These are phyloP conservation scores for Kitagawia praeruptora DNA, from an alignment of 129 eudicot species.

Conservation along the genomic window DNA sequence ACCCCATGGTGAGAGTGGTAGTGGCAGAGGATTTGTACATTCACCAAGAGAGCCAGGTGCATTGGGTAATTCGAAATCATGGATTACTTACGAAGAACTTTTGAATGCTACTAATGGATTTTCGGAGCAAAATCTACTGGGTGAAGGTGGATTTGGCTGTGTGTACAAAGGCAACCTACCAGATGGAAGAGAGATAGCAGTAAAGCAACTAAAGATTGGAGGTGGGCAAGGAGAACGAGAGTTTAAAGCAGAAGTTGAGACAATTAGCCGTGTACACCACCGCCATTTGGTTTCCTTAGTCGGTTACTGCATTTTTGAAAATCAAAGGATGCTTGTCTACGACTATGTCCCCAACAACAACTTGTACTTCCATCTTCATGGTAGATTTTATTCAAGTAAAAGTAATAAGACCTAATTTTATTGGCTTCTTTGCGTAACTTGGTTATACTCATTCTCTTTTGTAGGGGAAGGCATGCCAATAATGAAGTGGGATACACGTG, in stretches of 20 bases:
- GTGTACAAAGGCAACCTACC: conserved; percentile 72
- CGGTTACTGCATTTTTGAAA: conserved; percentile 74
- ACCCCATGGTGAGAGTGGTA: conserved; percentile 31
- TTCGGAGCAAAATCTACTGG: conserved; percentile 55
- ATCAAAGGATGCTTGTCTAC: conserved; percentile 76
- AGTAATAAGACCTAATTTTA: background rate
- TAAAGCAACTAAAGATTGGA: conserved; percentile 75
- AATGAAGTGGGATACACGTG: conserved; percentile 77
- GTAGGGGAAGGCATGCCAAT: conserved; percentile 60
- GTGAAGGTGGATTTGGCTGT: conserved; percentile 98
- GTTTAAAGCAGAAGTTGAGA: conserved; percentile 90
- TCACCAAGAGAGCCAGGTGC: conserved; percentile 60
- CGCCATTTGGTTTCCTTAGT: conserved; percentile 90
- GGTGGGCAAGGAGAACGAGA: conserved; percentile 97
- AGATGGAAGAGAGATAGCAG: conserved; percentile 83
- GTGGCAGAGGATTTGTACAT: conserved; percentile 36
- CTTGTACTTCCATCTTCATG: conserved; percentile 77
- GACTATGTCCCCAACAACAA: conserved; percentile 79
- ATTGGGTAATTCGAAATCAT: conserved; percentile 62
- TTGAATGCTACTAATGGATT: conserved; percentile 68
- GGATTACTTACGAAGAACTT: conserved; percentile 78
- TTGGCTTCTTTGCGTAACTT: background rate
- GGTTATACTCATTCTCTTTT: conserved; percentile 6
- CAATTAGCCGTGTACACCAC: conserved; percentile 86
- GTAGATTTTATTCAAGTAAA: conserved; percentile 26